Evolutionary conservation across 2,329 filamentous ascomycete species (phyloP), one percentile per base, ranked within the genome.

Genomic region (Gyromitra esculenta): DNA sequence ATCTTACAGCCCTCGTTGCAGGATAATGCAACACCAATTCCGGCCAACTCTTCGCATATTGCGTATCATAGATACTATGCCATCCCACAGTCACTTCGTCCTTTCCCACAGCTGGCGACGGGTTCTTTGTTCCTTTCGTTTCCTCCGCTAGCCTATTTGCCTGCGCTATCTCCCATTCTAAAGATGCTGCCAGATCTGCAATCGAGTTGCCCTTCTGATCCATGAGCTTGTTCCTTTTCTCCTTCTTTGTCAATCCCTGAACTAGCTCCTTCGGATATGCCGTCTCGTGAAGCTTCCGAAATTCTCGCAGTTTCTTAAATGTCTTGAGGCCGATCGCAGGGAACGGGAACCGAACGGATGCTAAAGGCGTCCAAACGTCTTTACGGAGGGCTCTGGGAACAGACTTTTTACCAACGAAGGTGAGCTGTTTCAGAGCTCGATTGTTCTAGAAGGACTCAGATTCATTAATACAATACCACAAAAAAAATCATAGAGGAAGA

Each of bases 371-470:
- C 90, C 90, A 91, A 83, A 89, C 88, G 84, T 92, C 90, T 83
- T 89, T 90, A 75, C 90, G 89, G 50, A 91, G 84, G 80, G 88
- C 88, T 69, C 87, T 82, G 1, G 89, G 89, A 79, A 88, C 87
- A 60, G 88, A 86, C 83, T 92, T 91, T 82, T 91, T 91, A 83
- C 89, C 90, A 79, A 89, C 89, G 84, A 87, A 91, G 62, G 88
- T 87, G 76, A 91, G 83, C 81, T 90, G 88, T 80, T 86, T 85
- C 78, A 89, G 83, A 60, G 85, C 84, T 75, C 85, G 85, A 79
- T 85, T 83, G 78, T 85, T 84, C 84, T 85, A 75, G 15, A 48
- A 11, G 21, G 50, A 54, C 15, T 52, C 21, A 15, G 9, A 13
- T 31, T 66, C 25, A 67, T 62, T 9, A 67, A 63, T 54, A 73